Percentiles rank a stretch among this genome's conserved stretches.
These are phyloP conservation scores for Bruguiera sexangula DNA, from an alignment of 345 rosid species.

Conservation along the genomic window DNA sequence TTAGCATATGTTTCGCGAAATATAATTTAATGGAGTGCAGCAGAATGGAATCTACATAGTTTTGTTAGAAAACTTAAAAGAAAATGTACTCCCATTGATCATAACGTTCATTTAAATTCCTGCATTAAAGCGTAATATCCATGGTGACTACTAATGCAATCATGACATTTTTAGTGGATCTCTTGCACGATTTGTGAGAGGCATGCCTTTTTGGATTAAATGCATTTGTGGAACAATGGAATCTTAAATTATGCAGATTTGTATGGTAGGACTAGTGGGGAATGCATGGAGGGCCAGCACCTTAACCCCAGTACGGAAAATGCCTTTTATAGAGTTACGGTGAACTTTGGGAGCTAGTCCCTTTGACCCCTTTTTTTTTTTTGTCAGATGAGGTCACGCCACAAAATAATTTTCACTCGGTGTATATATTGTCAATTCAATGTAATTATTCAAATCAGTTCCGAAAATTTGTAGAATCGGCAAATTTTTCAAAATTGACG, in stretches of 20 bases:
- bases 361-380: neutral
- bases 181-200: neutral
- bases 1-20: too few species aligned
- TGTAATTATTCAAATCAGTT: too few species aligned
- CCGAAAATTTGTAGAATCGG: too few species aligned
- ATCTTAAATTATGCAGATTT: conserved; percentile 4
- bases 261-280: neutral
- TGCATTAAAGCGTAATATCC: too few species aligned
- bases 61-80: neutral
- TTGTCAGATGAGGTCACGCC: neutral
- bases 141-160: neutral
- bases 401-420: too few species aligned
- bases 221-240: conserved; percentile 12
- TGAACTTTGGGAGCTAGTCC: conserved; percentile 2
- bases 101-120: neutral
- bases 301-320: conserved; percentile 28
- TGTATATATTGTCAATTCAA: too few species aligned
- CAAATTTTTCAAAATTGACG: too few species aligned
- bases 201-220: neutral
- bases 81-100: neutral
- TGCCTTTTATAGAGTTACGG: conserved; percentile 19
- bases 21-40: neutral
- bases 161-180: neutral
- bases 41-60: neutral
- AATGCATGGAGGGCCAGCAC: conserved; percentile 12